Evolutionary conservation across 805 yeast species (phyloP).

Genomic region (Kregervanrija delftensis): DNA sequence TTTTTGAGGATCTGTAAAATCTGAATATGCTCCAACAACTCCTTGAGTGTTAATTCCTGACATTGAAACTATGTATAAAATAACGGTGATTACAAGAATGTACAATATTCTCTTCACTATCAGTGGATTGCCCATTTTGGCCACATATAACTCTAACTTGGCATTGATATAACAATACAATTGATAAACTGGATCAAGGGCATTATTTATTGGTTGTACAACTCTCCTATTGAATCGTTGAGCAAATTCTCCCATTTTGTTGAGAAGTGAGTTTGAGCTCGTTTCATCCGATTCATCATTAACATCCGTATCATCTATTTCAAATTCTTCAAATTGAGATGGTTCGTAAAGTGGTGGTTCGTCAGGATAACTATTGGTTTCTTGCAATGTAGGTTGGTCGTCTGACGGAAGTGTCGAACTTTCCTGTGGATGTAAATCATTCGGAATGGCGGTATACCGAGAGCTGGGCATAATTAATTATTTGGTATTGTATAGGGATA

Average conservation of each 20-base stretch:
- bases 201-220: constrained; percentile 36
- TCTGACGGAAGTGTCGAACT: background rate
- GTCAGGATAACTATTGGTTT: background rate
- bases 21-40: constrained; percentile 38
- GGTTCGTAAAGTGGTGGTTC: constrained; percentile 22
- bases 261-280: background rate
- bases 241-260: constrained; percentile 29
- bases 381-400: background rate
- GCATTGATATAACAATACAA: constrained; percentile 34
- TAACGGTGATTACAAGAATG: constrained; percentile 53
- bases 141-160: constrained; percentile 49
- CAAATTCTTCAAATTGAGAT: constrained; percentile 32
- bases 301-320: constrained; percentile 32
- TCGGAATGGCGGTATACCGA: background rate
- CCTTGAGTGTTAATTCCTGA: constrained; percentile 47
- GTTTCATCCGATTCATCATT: background rate
- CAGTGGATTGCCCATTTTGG: constrained; percentile 77
- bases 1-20: constrained; percentile 53
- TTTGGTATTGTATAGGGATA: no score
- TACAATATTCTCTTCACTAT: constrained; percentile 73
- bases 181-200: constrained; percentile 47
- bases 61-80: constrained; percentile 51
- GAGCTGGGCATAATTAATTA: no score
- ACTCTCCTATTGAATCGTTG: constrained; percentile 28
- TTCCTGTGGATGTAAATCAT: background rate